These are phyloP conservation scores for Gryganskiella cystojenkinii DNA, from an alignment of 192 early-diverging fungal species.

Conservation along the genomic window DNA sequence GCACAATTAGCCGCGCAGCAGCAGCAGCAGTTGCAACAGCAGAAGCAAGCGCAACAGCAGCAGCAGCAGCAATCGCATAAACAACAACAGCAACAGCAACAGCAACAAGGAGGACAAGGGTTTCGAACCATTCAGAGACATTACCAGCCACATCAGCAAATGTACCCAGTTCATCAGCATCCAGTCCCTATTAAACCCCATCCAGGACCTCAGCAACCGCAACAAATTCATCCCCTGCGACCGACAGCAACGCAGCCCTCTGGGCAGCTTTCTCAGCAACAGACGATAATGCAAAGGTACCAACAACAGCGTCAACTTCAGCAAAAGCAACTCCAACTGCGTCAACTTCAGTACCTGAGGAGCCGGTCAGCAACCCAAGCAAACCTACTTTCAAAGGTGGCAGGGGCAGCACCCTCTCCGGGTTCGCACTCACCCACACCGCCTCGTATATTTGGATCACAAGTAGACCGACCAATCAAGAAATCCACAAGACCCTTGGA, in stretches of 20 bases:
- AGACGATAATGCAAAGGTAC: conserved; percentile 31
- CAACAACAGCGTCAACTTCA: conserved; percentile 52
- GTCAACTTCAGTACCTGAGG: conserved; percentile 37
- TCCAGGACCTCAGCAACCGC: conserved; percentile 13
- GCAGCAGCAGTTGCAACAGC: conserved; percentile 26
- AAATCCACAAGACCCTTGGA: conserved; percentile 15
- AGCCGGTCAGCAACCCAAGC: conserved; percentile 2
- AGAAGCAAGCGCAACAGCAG: conserved; percentile 31
- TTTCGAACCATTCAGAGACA: conserved; percentile 28
- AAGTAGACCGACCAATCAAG: conserved; percentile 33
- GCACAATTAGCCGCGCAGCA: conserved; percentile 15
- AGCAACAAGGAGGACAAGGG: conserved; percentile 1
- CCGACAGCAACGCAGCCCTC: conserved; percentile 4
- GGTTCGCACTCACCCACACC: conserved; percentile 45
- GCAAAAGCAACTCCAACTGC: conserved; percentile 38
- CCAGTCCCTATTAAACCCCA: conserved; percentile 40
- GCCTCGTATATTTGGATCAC: conserved; percentile 28
- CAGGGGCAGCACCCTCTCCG: not conserved
- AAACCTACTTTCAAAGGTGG: conserved; percentile 7
- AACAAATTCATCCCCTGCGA: conserved; percentile 12
- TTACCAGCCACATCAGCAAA: conserved; percentile 50
- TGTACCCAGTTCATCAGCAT: conserved; percentile 29
- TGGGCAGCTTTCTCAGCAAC: conserved; percentile 18
- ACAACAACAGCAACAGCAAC: conserved; percentile 26
- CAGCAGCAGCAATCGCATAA: conserved; percentile 4